These are phyloP conservation scores for Hawksworthiomyces lignivorus DNA, from an alignment of 2,329 filamentous ascomycete genomes.

Conservation along the genomic window DNA sequence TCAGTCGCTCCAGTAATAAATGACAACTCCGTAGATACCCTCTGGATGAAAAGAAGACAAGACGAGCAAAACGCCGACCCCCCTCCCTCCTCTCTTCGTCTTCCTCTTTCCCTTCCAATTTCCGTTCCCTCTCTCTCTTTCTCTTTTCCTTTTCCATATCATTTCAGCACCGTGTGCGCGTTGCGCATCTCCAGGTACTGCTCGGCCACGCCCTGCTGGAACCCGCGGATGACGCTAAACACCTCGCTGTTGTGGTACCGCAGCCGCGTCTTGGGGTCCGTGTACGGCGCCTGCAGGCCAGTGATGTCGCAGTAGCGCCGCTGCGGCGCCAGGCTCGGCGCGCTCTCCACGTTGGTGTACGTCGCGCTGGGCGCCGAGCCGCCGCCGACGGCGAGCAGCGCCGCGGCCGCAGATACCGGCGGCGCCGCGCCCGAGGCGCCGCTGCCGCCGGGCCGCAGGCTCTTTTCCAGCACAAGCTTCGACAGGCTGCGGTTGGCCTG, in stretches of 20 bases:
- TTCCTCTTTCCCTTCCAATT: too few relatives aligned
- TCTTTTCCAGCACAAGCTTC: slow-evolving; percentile 83
- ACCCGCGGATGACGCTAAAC: slow-evolving; percentile 70
- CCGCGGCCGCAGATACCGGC: not conserved
- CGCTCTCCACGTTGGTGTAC: slow-evolving; percentile 90
- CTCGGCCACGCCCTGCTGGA: slow-evolving; percentile 79
- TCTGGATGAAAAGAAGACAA: too few relatives aligned
- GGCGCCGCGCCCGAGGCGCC: not conserved
- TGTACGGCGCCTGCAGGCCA: slow-evolving; percentile 81
- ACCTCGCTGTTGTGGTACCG: slow-evolving; percentile 91
- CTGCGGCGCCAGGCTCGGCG: slow-evolving; percentile 75
- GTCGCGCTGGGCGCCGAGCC: slow-evolving; percentile 62
- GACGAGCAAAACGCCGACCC: not conserved
- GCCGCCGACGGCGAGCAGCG: not conserved
- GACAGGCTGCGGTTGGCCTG: slow-evolving; percentile 82
- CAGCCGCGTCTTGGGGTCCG: slow-evolving; percentile 89
- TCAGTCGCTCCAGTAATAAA: too few relatives aligned
- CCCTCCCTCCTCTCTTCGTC: not conserved
- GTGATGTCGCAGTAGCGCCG: slow-evolving; percentile 96
- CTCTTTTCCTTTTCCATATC: slow-evolving; percentile 28
- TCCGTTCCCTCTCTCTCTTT: too few relatives aligned
- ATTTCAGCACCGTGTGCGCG: slow-evolving; percentile 90
- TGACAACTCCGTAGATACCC: too few relatives aligned
- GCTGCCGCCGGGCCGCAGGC: slow-evolving; percentile 37
- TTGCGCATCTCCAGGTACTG: slow-evolving; percentile 83